phyloP scores from a whole-genome alignment of 2,329 filamentous ascomycete genomes.

The Albifimbria verrucaria region DNA sequence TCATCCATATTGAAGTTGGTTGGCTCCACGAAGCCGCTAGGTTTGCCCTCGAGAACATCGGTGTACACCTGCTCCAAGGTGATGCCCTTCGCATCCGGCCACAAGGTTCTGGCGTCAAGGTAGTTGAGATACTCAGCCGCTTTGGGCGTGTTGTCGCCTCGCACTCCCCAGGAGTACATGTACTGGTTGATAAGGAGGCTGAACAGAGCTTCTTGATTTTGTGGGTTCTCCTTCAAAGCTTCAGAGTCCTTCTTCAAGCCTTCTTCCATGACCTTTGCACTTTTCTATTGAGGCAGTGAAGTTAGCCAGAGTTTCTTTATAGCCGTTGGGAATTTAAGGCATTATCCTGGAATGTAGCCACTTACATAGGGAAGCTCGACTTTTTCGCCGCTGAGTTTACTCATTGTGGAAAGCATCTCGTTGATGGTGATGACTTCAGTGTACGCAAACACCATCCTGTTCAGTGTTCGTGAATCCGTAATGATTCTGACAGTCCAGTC shows the following conservation, averaged over 20 bases:
- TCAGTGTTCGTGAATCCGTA: slow-evolving; percentile 48
- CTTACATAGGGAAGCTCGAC: slow-evolving; percentile 21
- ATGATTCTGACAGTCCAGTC: slow-evolving; percentile 49
- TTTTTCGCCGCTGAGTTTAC: slow-evolving; percentile 46
- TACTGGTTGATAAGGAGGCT: neutral
- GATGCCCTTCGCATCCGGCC: slow-evolving; percentile 40
- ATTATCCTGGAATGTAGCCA: neutral
- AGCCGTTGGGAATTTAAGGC: too few relatives aligned
- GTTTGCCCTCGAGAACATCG: neutral
- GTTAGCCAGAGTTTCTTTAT: neutral
- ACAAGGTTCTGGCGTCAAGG: slow-evolving; percentile 47
- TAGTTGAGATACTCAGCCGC: slow-evolving; percentile 54
- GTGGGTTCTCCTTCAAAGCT: neutral
- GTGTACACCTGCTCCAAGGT: neutral
- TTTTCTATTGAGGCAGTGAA: neutral
- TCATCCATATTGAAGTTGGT: neutral
- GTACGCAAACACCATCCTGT: slow-evolving; percentile 48
- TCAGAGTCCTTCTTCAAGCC: neutral
- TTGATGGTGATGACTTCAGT: slow-evolving; percentile 43
- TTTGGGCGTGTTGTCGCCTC: slow-evolving; percentile 51
- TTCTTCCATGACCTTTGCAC: neutral
- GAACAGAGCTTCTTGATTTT: neutral
- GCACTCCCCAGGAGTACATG: slow-evolving; percentile 28
- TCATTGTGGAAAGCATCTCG: slow-evolving; percentile 42
- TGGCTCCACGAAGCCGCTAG: neutral